Evolutionary conservation across 495 filamentous ascomycete species (phyloP).

Genomic region (Neurospora tetraspora): DNA sequence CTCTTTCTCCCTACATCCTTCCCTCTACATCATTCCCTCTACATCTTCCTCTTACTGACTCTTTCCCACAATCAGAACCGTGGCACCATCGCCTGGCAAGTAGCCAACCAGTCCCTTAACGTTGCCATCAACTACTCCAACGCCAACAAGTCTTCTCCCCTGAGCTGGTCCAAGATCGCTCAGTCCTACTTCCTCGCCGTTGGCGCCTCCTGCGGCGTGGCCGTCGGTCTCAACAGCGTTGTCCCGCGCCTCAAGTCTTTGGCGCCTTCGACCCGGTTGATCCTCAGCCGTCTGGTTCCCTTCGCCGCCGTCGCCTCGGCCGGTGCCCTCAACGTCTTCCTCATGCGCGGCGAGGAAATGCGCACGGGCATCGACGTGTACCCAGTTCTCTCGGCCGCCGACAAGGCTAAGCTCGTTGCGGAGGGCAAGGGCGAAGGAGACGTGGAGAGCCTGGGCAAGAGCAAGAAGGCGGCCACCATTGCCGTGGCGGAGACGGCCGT

Average conservation of each 20-base stretch:
- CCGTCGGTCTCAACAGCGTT: conserved; percentile 79
- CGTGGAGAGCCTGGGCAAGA: conserved; percentile 68
- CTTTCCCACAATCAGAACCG: conserved; percentile 45
- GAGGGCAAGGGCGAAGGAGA: conserved; percentile 32
- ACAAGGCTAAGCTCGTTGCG: conserved; percentile 30
- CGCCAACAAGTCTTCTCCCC: conserved; percentile 88
- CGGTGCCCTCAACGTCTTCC: conserved; percentile 85
- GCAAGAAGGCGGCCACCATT: conserved; percentile 71
- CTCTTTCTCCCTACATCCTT: neutral
- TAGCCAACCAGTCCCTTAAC: conserved; percentile 94
- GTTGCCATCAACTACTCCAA: conserved; percentile 96
- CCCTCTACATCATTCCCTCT: neutral
- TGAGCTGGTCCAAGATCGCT: conserved; percentile 66
- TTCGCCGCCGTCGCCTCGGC: conserved; percentile 91
- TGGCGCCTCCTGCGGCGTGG: conserved; percentile 83
- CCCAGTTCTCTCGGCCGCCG: conserved; percentile 52
- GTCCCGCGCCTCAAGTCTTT: conserved; percentile 76
- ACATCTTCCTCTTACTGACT: conserved; percentile 6
- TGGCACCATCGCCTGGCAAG: conserved; percentile 89
- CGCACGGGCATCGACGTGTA: conserved; percentile 90
- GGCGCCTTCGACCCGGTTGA: conserved; percentile 58
- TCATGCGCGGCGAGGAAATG: conserved; percentile 97
- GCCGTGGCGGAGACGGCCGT: conserved; percentile 89
- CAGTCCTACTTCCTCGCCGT: conserved; percentile 91
- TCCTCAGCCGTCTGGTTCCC: conserved; percentile 76